Evolutionary conservation across 192 early-diverging fungal genomes (phyloP), one percentile per base, ranked within the genome.

Genomic region (Linnemannia hyalina): DNA sequence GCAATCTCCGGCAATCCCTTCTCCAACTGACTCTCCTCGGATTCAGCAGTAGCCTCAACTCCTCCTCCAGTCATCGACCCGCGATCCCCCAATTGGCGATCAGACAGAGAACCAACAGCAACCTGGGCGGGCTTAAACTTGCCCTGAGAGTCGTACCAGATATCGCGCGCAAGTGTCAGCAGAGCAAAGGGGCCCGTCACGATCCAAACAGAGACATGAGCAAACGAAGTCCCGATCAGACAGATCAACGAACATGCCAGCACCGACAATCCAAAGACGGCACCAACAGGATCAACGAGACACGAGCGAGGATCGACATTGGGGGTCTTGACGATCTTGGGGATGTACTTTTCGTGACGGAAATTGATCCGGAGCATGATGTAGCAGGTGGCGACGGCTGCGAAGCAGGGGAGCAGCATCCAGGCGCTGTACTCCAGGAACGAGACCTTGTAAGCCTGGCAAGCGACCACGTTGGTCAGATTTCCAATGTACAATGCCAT

Each of bases 401-500:
- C 88, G 4, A 95, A 79, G 3, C 93, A 93, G 13, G 97, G 97
- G 1, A 96, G 77, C 7, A 92, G 44, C 97, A 98, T 98, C 95
- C 96, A 96, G 4, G 95, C 95, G 16, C 95, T 93, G 80, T 96
- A 98, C 29, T 89, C 90, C 16, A 96, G 75, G 74, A 96, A 95
- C 4, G 89, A 92, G 46, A 98, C 92, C 29, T 83, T 82, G 76
- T 93, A 96, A 3, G 95, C 96, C 81, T 96, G 92, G 23, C 95
- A 93, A 5, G 95, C 96, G 47, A 98, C 91, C 18, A 98, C 93
- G 82, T 98, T 97, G 11, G 96, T 97, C 23, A 96, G 94, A 76
- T 98, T 98, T 41, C 97, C 96, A 82, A 98, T 95, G 80, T 95
- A 97, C 32, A 98, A 86, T 2, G 93, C 91, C 95, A 97, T 97